Evolutionary conservation across 768 basidiomycete species (phyloP), one percentile per base, ranked within the genome.

Genomic region (Russula brevipes): DNA sequence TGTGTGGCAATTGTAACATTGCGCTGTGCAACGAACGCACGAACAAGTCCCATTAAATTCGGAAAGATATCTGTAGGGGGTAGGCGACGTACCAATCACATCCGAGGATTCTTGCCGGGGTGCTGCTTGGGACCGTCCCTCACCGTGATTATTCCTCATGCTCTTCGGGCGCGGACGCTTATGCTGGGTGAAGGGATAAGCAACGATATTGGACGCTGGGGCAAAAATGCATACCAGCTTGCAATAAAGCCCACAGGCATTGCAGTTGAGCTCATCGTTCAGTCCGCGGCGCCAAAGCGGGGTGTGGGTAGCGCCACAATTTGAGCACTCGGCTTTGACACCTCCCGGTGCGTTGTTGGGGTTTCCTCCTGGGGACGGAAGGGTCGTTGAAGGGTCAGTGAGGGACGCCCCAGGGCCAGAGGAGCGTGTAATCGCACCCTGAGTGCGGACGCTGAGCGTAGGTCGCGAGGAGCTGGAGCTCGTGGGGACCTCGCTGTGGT

Each of bases 1-100:
- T 30, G 91, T 93, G 70, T 91, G 88, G 77, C 91, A 93, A 70
- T 92, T 93, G 75, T 87, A 91, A 77, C 91, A 94, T 78, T 91
- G 89, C 3, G 90, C 91, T 63, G 39, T 33, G 30, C 24, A n/a
- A 45, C 16, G 44, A 12, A n/a, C 7, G 39, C 4, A 17, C 16
- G 39, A 24, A 14, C 35, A n/a, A 47, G 38, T 8, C 41, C 24
- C 30, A 39, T 59, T 9, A 66, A 35, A 12, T 19, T 16, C 14
- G 10, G 19, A 9, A 50, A 57, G 49, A 67, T 35, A 36, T 4
- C 50, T 38, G 35, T 31, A 17, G 8, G 47, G 4, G 61, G 66
- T 67, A 70, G 68, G 72, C 69, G 71, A 67, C 82, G 72, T 74
- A 86, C 87, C 84, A 73, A 85, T 85, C 68, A 88, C 83, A 73